phyloP scores from a whole-genome alignment of 768 basidiomycete species.

The Obba rivulosa region DNA sequence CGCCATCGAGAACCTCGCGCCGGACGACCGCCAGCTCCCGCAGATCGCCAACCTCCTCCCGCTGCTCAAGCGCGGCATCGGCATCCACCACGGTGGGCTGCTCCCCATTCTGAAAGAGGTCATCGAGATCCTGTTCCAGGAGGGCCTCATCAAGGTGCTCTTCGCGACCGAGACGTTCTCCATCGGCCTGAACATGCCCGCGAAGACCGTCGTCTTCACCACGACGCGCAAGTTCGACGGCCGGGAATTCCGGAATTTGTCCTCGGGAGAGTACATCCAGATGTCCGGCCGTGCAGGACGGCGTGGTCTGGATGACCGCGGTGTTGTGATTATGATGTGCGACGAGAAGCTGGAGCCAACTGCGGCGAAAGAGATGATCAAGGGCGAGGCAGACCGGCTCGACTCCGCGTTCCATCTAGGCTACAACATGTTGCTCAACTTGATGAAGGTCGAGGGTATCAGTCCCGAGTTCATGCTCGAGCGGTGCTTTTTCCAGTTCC shows the following conservation, averaged over 20 bases:
- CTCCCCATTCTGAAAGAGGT: slow-evolving; percentile 98
- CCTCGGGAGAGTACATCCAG: slow-evolving; percentile 96
- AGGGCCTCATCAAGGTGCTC: slow-evolving; percentile 94
- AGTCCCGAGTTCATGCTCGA: slow-evolving; percentile 98
- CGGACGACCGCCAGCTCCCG: slow-evolving; percentile 84
- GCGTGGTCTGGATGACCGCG: slow-evolving; percentile 95
- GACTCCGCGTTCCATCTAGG: slow-evolving; percentile 98
- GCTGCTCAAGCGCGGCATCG: slow-evolving; percentile 89
- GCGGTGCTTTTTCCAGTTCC: slow-evolving; percentile 97
- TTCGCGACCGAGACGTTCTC: slow-evolving; percentile 99
- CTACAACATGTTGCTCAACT: slow-evolving; percentile 98
- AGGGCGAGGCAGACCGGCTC: slow-evolving; percentile 93
- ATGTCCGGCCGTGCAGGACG: slow-evolving; percentile 99
- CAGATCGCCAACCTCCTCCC: slow-evolving; percentile 93
- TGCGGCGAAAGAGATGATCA: slow-evolving; percentile 94
- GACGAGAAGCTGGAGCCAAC: slow-evolving; percentile 95
- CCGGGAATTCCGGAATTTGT: slow-evolving; percentile 86
- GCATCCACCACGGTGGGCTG: slow-evolving; percentile 97
- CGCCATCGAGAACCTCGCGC: slow-evolving; percentile 83
- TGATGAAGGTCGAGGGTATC: slow-evolving; percentile 98
- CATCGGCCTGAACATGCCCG: slow-evolving; percentile 98
- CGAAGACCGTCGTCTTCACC: slow-evolving; percentile 98
- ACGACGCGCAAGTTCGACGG: slow-evolving; percentile 95
- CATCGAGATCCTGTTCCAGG: slow-evolving; percentile 98
- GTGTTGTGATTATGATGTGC: slow-evolving; percentile 99